Evolutionary conservation across 2,329 filamentous ascomycete genomes (phyloP), one percentile per base, ranked within the genome.

Genomic region (Colletotrichum paranaense): DNA sequence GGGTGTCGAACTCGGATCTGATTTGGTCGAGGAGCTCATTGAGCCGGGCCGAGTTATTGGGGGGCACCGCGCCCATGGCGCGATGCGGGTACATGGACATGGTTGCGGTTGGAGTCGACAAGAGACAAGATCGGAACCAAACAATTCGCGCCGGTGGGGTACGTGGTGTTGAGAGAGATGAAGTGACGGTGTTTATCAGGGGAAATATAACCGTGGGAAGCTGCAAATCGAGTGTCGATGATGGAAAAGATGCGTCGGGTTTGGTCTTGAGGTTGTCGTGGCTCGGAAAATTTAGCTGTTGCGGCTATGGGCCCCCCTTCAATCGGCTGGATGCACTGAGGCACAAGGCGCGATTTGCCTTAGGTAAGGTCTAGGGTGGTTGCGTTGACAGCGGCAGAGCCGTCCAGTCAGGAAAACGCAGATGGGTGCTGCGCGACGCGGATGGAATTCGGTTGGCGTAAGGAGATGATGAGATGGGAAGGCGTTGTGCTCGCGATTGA

Each of bases 21-120:
- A 99, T 91, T 82, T 95, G 93, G 70, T 98, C 96, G 80, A 99
- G 89, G 76, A 98, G 91, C 88, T 99, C 96, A 77, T 93, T 95
- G 78, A 98, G 88, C 77, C 97, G 95, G 78, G 86, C 89, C 63
- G 83, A 83, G 77, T 86, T 88, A 75, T 81, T 82, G 30, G 85
- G 86, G 85, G 93, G 92, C 77, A 91, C 92, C 76, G 88, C 90
- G 76, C 92, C 92, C 89, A 97, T 93, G 82, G 92, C 93, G 81
- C 94, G 94, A 87, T 97, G 95, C 79, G 93, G 94, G 84, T 98
- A 98, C 95, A 98, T 97, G 68, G 90, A 91, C 90, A 92, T 91
- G 62, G 66, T 42, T 68, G 35, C 24, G 30, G n/a, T 69, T 63
- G 65, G 30, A 42, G 28, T 16, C 22, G 35, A 19, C 4, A 52